Percentiles rank a stretch among this genome's conserved stretches.
Evolutionary conservation across 805 yeast species (phyloP).

Genomic region (Wilhelminamyces savonicus): DNA sequence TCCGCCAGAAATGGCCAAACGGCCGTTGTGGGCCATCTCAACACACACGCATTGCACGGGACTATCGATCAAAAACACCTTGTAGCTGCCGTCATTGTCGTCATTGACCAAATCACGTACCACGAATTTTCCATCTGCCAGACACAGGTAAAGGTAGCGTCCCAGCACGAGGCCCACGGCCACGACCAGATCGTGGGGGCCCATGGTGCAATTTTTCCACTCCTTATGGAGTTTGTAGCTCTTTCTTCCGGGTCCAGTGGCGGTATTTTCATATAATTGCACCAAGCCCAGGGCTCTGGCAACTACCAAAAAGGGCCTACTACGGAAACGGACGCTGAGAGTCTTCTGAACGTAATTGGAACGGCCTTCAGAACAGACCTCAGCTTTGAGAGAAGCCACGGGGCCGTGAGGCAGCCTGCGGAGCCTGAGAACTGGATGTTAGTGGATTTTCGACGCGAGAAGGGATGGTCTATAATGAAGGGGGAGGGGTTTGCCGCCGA

Average conservation of each 20-base stretch:
- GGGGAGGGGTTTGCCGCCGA: too few relatives aligned
- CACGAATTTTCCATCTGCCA: slow-evolving; percentile 26
- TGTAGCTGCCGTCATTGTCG: slow-evolving; percentile 24
- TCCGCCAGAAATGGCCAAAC: slow-evolving; percentile 15
- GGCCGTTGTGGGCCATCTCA: slow-evolving; percentile 2
- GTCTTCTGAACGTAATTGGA: slow-evolving; percentile 16
- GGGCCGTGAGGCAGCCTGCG: too few relatives aligned
- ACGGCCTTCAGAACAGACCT: slow-evolving; percentile 9
- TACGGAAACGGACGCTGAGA: slow-evolving; percentile 12
- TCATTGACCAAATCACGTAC: slow-evolving; percentile 31
- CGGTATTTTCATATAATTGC: slow-evolving; percentile 18
- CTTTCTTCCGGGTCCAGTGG: not conserved
- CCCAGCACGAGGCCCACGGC: slow-evolving; percentile 18
- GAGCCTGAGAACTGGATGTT: too few relatives aligned
- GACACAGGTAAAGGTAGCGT: slow-evolving; percentile 27
- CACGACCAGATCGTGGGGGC: slow-evolving; percentile 16
- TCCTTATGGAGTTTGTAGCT: slow-evolving; percentile 21
- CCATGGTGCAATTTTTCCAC: slow-evolving; percentile 21
- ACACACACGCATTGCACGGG: slow-evolving; percentile 19
- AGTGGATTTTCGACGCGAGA: too few relatives aligned
- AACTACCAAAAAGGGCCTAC: slow-evolving; percentile 15
- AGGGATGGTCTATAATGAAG: too few relatives aligned
- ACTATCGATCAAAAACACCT: slow-evolving; percentile 16
- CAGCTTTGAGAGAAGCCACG: too few relatives aligned
- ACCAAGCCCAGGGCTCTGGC: slow-evolving; percentile 22